These are phyloP conservation scores for Aulographum hederae DNA, from an alignment of 2,329 filamentous ascomycete genomes.

Conservation along the genomic window DNA sequence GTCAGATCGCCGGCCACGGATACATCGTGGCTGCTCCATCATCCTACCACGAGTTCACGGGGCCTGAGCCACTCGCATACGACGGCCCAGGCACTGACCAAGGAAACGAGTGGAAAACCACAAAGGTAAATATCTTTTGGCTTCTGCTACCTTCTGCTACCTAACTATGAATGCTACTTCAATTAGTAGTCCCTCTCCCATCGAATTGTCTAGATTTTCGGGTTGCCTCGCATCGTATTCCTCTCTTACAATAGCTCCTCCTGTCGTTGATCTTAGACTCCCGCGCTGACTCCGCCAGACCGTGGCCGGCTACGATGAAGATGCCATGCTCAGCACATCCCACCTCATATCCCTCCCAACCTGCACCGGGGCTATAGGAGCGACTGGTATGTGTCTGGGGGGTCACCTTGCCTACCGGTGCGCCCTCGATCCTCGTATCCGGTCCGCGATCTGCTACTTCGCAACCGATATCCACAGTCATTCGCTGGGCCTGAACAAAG, in stretches of 20 bases:
- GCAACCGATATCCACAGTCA: slow-evolving; percentile 76
- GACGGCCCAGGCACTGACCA: slow-evolving; percentile 74
- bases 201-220: too few relatives aligned
- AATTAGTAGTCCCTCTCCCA: too few relatives aligned
- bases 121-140: slow-evolving; percentile 36
- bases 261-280: slow-evolving; percentile 1
- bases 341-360: slow-evolving; percentile 21
- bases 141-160: neutral
- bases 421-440: slow-evolving; percentile 58
- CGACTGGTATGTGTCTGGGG: slow-evolving; percentile 83
- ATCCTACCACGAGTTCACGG: slow-evolving; percentile 85
- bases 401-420: slow-evolving; percentile 66
- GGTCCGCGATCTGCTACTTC: slow-evolving; percentile 72
- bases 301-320: slow-evolving; percentile 62
- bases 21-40: slow-evolving; percentile 87
- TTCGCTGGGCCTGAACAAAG: slow-evolving; percentile 51
- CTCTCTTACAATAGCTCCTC: neutral
- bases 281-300: too few relatives aligned
- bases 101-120: slow-evolving; percentile 73
- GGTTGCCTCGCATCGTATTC: neutral
- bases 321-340: slow-evolving; percentile 25
- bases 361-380: slow-evolving; percentile 59
- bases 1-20: slow-evolving; percentile 80
- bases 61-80: slow-evolving; percentile 67
- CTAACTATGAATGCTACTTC: too few relatives aligned